These are phyloP conservation scores for Venturia oleaginea DNA, from an alignment of 2,329 filamentous ascomycete genomes.

Conservation along the genomic window DNA sequence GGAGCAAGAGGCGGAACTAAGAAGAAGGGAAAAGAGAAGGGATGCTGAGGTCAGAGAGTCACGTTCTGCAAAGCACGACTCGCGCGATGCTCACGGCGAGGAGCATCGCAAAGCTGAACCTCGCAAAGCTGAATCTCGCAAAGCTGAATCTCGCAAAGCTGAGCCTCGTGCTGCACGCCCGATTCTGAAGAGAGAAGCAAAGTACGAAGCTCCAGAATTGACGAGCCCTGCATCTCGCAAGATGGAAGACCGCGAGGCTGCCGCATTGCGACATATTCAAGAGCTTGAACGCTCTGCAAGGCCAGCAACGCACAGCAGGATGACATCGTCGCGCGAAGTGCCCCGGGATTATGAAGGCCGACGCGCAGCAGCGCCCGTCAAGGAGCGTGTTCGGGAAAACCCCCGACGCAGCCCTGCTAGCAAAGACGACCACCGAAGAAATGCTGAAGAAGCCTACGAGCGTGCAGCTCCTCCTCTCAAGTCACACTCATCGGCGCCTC, in stretches of 20 bases:
- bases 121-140: too few relatives aligned
- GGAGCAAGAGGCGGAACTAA: constrained; percentile 3
- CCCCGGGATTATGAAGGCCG: constrained; percentile 8
- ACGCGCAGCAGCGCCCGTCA: constrained; percentile 7
- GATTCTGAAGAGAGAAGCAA: neutral
- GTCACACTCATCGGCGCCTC: constrained; percentile 10
- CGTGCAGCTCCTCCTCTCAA: constrained; percentile 1
- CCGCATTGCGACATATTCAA: constrained; percentile 2
- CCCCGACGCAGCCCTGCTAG: constrained; percentile 2
- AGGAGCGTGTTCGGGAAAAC: constrained; percentile 10
- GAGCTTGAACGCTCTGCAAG: neutral
- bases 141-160: neutral
- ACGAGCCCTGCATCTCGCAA: constrained; percentile 5
- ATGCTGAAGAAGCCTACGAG: constrained; percentile 9
- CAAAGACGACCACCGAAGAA: constrained; percentile 9
- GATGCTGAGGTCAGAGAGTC: constrained; percentile 10
- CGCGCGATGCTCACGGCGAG: neutral
- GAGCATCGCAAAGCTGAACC: constrained; percentile 1
- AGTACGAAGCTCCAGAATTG: neutral
- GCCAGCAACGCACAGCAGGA: neutral
- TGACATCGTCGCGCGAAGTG: neutral
- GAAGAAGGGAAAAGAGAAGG: neutral
- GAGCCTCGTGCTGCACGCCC: neutral
- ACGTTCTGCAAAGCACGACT: neutral
- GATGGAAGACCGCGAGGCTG: constrained; percentile 7